Conservation (phyloP, 441 rosid species). For the Manihot esculenta region DNA sequence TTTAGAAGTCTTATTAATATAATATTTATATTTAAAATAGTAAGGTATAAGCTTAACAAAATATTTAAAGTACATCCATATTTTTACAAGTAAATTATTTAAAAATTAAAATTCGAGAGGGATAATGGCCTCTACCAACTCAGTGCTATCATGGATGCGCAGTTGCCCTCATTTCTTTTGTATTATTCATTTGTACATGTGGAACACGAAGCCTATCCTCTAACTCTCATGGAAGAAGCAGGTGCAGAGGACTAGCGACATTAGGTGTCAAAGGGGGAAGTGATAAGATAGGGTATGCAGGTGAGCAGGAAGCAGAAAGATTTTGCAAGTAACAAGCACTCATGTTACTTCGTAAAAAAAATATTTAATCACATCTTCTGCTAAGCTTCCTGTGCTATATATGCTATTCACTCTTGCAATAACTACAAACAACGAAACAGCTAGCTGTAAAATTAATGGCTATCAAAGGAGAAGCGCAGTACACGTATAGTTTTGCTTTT, state of each 20-base stretch:
- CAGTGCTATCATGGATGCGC: too few species aligned
- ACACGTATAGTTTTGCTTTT: background rate
- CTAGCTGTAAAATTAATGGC: background rate
- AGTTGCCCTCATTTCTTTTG: too few species aligned
- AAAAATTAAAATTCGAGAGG: too few species aligned
- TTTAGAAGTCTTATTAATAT: too few species aligned
- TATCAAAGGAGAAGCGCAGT: background rate
- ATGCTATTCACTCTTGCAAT: background rate
- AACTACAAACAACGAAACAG: constrained; percentile 13
- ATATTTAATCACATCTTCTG: background rate
- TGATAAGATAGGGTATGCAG: background rate
- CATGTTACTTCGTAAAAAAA: background rate
- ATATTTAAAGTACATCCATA: too few species aligned
- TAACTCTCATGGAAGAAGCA: background rate
- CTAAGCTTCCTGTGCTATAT: background rate
- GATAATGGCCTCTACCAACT: too few species aligned
- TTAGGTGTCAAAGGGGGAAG: background rate
- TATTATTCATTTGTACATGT: too few species aligned
- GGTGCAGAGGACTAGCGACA: background rate
- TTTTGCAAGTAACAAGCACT: constrained; percentile 1
- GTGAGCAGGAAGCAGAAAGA: background rate
- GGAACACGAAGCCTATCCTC: too few species aligned
- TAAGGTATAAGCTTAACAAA: too few species aligned
- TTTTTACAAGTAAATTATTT: too few species aligned
- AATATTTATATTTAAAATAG: too few species aligned